Evolutionary conservation across 345 rosid genomes (phyloP).

Genomic region (Murraya paniculata): DNA sequence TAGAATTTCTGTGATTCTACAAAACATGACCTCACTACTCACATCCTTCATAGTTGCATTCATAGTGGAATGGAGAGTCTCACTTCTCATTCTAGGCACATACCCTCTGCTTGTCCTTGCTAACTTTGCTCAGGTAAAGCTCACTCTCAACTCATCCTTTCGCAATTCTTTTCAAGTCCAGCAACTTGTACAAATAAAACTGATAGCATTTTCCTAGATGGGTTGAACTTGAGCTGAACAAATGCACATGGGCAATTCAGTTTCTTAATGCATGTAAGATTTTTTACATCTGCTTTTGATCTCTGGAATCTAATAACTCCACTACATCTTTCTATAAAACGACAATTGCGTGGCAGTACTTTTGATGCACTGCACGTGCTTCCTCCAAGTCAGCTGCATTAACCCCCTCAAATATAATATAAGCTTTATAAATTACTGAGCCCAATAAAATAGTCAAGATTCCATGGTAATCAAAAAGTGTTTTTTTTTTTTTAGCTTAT

Average conservation of each 20-base stretch:
- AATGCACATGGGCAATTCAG: slow-evolving; percentile 17
- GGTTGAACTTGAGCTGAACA: background rate
- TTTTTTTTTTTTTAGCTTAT: slow-evolving; percentile 4
- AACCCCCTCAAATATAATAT: slow-evolving; percentile 23
- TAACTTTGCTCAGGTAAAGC: slow-evolving; percentile 94
- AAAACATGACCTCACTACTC: slow-evolving; percentile 98
- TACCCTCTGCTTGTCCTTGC: slow-evolving; percentile 98
- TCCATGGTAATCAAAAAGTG: slow-evolving; percentile 23
- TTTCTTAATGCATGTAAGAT: slow-evolving; percentile 14
- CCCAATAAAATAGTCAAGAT: slow-evolving; percentile 42
- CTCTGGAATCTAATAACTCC: slow-evolving; percentile 46
- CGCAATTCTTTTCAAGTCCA: background rate
- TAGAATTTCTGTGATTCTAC: slow-evolving; percentile 94
- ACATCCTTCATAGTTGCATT: slow-evolving; percentile 97
- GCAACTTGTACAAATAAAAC: background rate
- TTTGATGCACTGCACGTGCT: slow-evolving; percentile 54
- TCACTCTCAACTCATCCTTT: background rate
- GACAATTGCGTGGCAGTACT: slow-evolving; percentile 47
- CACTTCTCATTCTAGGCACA: slow-evolving; percentile 90
- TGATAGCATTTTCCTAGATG: background rate
- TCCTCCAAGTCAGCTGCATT: slow-evolving; percentile 33
- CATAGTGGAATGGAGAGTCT: slow-evolving; percentile 98
- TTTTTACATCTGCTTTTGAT: slow-evolving; percentile 20
- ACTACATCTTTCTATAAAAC: slow-evolving; percentile 32
- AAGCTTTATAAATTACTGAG: slow-evolving; percentile 32